These are phyloP conservation scores for Ochromonadaceae sp. DNA, from an alignment of 352 stramenopile species.

Conservation along the genomic window DNA sequence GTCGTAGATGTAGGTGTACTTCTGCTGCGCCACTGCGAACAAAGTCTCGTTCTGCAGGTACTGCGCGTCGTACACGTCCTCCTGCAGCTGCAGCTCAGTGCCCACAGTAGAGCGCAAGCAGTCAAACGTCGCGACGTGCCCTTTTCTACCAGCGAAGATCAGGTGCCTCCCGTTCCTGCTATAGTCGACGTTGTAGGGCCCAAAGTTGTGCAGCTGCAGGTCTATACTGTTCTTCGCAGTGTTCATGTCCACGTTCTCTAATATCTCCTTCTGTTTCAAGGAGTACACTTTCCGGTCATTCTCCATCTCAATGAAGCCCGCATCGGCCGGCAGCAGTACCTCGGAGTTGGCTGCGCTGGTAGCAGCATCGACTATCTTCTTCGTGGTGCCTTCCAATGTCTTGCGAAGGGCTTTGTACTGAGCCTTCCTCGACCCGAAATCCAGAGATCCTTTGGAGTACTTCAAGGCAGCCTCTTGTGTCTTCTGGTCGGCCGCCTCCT, in stretches of 20 bases:
- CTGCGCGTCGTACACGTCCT: conserved; percentile 79
- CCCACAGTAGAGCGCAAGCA: conserved; percentile 49
- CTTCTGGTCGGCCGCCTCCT: too few relatives aligned
- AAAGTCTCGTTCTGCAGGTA: conserved; percentile 96
- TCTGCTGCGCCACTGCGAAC: conserved; percentile 88
- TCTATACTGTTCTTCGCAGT: conserved; percentile 86
- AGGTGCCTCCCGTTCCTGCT: conserved; percentile 85
- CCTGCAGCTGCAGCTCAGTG: conserved; percentile 56
- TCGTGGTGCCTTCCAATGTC: conserved; percentile 47
- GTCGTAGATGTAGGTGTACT: conserved; percentile 98
- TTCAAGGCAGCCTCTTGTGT: too few relatives aligned
- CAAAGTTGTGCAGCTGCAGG: conserved; percentile 71
- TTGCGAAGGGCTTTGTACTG: too few relatives aligned
- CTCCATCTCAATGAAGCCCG: conserved; percentile 73
- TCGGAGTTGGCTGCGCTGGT: conserved; percentile 65
- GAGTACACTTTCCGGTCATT: conserved; percentile 84
- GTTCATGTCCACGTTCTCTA: conserved; percentile 67
- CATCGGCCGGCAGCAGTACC: conserved; percentile 64
- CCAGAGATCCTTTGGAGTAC: too few relatives aligned
- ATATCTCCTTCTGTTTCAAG: conserved; percentile 74
- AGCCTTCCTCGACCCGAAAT: too few relatives aligned
- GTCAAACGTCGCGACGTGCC: conserved; percentile 89
- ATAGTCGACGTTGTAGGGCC: conserved; percentile 80
- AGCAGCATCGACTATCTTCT: conserved; percentile 61
- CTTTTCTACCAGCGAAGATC: conserved; percentile 74